Evolutionary conservation across 768 basidiomycete genomes (phyloP), one percentile per base, ranked within the genome.

Genomic region (Naematelia encephala): DNA sequence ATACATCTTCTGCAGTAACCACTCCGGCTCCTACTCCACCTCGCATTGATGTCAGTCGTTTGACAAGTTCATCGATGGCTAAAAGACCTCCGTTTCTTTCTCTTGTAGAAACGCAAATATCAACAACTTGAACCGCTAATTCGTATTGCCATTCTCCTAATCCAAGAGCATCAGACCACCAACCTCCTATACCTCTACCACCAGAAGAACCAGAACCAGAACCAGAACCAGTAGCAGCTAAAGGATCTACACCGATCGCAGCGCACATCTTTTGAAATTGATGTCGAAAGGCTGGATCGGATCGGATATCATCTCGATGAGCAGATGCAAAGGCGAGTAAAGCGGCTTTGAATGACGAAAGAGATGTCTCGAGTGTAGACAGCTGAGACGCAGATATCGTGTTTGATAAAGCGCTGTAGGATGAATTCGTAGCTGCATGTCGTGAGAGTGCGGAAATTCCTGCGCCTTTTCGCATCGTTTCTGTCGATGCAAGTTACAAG

Each of bases 251-350:
- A 28, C 91, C 91, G 56, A 99, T 89, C 14, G 87, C 86, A 1
- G 88, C 84, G 74, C 96, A 99, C 91, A 99, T 96, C 59, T 90
- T 87, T 65, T 92, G 90, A 78, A 98, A 98, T 19, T 85, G 87
- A 81, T 87, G 88, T 3, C 96, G 83, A 75, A 99, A 93, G 2
- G 83, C 82, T 1, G 94, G 91, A 65, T 94, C 88, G 51, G 81
- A 81, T 57, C 85, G 84, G 72, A 99, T 97, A 57, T 87, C 84
- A 44, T 87, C 84, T 51, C 90, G 86, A 75, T 97, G 92, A 8
- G 85, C 85, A 23, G 84, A 79, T 1, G 92, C 90, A 68, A 98
- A 99, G 58, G 82, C 82, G 2, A 83, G 78, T 50, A 97, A 84
- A 0, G 90, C 85, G 1, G 85, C 80, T 67, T 89, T 89, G 79